Base-by-base conservation (phyloP, 148 eudicot species). In the Dysphania ambrosioides region DNA sequence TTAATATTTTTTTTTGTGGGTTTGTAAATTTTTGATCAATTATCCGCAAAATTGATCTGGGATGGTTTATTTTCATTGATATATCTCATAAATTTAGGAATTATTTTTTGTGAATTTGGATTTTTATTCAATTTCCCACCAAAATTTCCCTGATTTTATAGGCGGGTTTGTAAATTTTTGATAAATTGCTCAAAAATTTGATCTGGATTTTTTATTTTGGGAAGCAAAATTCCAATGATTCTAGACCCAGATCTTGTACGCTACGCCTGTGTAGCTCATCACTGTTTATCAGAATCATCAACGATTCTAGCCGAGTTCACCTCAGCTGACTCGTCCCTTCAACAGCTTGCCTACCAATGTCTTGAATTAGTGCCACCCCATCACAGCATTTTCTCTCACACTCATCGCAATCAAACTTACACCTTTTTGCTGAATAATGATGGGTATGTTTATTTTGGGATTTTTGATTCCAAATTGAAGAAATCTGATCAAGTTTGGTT, bases 281-380 rank as follows among this genome's bases (percentile, higher is more conserved):
- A 69, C 13, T 51, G 13, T 51, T 13, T 15, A 29, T 55, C 23
- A 16, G 81, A 55, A 26, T 73, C 78, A n/a, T 76, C 88, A 12
- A 85, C 87, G 49, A 80, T 94, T n/a, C 77, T 91, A 0, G 96
- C 93, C 12, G 93, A 94, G 76, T 86, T 85, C 80, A 88, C 84
- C 68, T 70, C 90, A 26, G 83, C 66, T 5, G 87, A 91, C 40
- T 82, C 85, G 51, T 75, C 83, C 23, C 80, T 91, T 38, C 85
- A 88, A 47, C 71, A 68, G 32, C 68, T 87, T 68, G 98, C 96
- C 0, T 73, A 69, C 8, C 80, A 85, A 81, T 94, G 97, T 75
- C 87, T 94, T 24, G 76, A 79, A 21, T 82, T 74, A 19, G 78
- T 97, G n/a, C 98, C 98, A 4, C 85, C 85, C 0, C 79, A 87